Evolutionary conservation across 2,329 filamentous ascomycete genomes (phyloP), one percentile per base, ranked within the genome.

Genomic region (Apiospora phragmitis): DNA sequence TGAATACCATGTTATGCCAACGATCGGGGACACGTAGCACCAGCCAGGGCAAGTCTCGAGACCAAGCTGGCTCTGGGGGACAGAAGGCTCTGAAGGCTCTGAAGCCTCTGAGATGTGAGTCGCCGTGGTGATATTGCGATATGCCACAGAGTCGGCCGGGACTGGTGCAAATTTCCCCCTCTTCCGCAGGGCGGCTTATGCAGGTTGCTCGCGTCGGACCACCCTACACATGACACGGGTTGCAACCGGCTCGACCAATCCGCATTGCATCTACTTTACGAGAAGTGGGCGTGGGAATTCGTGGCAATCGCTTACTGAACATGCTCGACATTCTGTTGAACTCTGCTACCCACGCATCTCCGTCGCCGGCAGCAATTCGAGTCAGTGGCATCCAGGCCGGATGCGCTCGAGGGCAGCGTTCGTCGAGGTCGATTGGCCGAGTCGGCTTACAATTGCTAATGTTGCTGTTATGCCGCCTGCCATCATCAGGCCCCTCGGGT

Each of bases 231-330:
- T 76, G 72, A 77, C 75, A 73, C 75, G 77, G 76, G 68, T 70
- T 71, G 72, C 72, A 71, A 68, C 67, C 43, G 71, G 70, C 70
- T 75, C 69, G 72, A 68, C 76, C 77, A 78, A 78, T 76, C 74
- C 74, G 72, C 71, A 66, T 55, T 76, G 75, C 75, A 77, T 77
- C 67, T 73, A 73, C 71, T 78, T 72, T 74, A 76, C 69, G 72
- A 71, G 70, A 68, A 55, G 67, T 67, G 71, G 71, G 69, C 70
- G 70, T 74, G 74, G 75, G 76, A 62, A 75, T 80, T 80, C 78
- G 78, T 80, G 78, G 78, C 78, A 78, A 45, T 71, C 73, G 73
- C 78, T 78, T 70, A 79, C 75, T 79, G 77, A 76, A 72, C 70
- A 72, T 71, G 62, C 45, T 29, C 21, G 29, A 66, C 32, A 70